Evolutionary conservation across 2,329 filamentous ascomycete genomes (phyloP), one percentile per base, ranked within the genome.

Genomic region (Fusarium nematophilum): DNA sequence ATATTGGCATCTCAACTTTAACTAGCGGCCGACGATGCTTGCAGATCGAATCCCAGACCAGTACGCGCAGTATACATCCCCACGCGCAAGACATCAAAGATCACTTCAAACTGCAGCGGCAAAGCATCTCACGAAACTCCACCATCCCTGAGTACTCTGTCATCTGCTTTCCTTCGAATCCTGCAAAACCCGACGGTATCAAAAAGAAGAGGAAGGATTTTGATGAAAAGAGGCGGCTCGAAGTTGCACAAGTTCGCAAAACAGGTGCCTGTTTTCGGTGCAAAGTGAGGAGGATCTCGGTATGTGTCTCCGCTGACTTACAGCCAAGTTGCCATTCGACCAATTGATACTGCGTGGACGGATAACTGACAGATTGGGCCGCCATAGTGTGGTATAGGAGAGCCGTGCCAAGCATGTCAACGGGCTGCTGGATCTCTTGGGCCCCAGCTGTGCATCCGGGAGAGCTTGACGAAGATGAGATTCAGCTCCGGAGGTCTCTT

Each of bases 171-270:
- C 68, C 68, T 8, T 70, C 68, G 1, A 68, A 70, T 30, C 68
- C 68, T 9, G 64, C 65, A 40, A 60, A 66, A 5, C 68, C 68
- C 3, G 38, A 62, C 4, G 68, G 68, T 2, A 52, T 67, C 21
- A 70, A 70, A 48, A 70, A 70, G 44, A 70, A 63, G 55, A 63
- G 68, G 39, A 69, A 53, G 11, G 68, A 70, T 14, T 70, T 70
- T 47, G 58, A 69, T 17, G 66, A 68, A 25, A 62, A 49, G 47
- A 59, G 68, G 8, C 62, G 68, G 6, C 61, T 62, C 9, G 68
- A 70, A 39, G 66, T 70, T 39, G 68, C 68, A 1, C 66, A 64
- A 45, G 66, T 70, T 9, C 66, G 68, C 40, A 70, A 65, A 23
- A 63, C 53, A 6, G 68, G 68, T 9, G 66, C 68, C 30, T 70